These are phyloP conservation scores for Russula brevipes DNA, from an alignment of 768 basidiomycete species.

Conservation along the genomic window DNA sequence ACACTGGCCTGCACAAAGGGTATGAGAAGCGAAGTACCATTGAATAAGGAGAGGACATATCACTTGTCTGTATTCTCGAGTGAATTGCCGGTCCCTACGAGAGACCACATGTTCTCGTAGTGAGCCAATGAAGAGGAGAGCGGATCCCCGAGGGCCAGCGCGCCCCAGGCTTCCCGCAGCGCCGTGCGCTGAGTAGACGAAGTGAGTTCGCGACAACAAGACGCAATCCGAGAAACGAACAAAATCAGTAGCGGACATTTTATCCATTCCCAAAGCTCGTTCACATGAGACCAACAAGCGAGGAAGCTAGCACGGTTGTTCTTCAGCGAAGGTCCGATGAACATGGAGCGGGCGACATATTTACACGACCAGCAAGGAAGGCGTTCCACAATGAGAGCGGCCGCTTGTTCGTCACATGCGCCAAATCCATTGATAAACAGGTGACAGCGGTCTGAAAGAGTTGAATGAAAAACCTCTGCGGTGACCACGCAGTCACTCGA, in stretches of 20 bases:
- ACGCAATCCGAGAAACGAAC: conserved; percentile 35
- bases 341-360: conserved; percentile 27
- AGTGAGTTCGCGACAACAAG: not conserved
- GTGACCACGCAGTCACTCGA: conserved; percentile 60
- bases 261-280: conserved; percentile 48
- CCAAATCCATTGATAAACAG: conserved; percentile 51
- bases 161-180: conserved; percentile 21
- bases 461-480: conserved; percentile 62
- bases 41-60: not conserved
- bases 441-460: conserved; percentile 58
- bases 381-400: conserved; percentile 55
- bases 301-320: conserved; percentile 46
- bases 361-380: conserved; percentile 67
- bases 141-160: conserved; percentile 15
- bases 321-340: conserved; percentile 7
- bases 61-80: conserved; percentile 20
- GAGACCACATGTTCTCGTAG: conserved; percentile 21
- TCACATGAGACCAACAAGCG: conserved; percentile 52
- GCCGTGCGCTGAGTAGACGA: conserved; percentile 18
- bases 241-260: conserved; percentile 50
- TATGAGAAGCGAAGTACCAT: not conserved
- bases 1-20: not conserved
- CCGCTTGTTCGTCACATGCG: conserved; percentile 32
- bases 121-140: conserved; percentile 14
- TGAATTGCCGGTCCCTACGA: conserved; percentile 8